A percentile compares a stretch with the other conserved stretches of the same genome.
phyloP scores from a whole-genome alignment of 345 rosid genomes.

The Corchorus capsularis region DNA sequence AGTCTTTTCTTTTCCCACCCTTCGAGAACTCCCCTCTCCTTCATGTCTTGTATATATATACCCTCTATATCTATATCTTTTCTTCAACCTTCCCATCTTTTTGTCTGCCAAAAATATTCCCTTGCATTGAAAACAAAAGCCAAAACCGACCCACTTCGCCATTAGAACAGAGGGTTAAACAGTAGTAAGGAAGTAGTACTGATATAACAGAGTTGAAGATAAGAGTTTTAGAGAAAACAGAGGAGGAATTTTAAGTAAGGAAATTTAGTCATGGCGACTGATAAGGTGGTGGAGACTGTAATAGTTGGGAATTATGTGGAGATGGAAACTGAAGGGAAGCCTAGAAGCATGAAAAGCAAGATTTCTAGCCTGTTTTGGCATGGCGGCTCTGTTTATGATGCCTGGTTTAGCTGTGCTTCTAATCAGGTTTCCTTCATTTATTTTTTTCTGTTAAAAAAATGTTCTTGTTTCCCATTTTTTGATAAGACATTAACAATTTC shows the following conservation, averaged over 20 bases:
- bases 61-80: slow-evolving; percentile 15
- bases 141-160: not conserved
- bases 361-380: slow-evolving; percentile 85
- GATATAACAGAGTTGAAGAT: not conserved
- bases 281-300: slow-evolving; percentile 87
- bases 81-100: slow-evolving; percentile 33
- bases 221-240: slow-evolving; percentile 18
- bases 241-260: not conserved
- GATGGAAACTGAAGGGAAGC: slow-evolving; percentile 84
- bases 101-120: slow-evolving; percentile 5
- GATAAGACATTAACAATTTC: not conserved
- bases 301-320: slow-evolving; percentile 89
- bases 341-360: slow-evolving; percentile 55
- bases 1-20: slow-evolving; percentile 26
- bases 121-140: not conserved
- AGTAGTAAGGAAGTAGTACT: not conserved
- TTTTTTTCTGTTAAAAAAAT: not conserved
- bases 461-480: not conserved
- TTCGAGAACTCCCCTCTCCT: slow-evolving; percentile 14
- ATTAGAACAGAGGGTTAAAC: not conserved
- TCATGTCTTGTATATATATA: slow-evolving; percentile 31
- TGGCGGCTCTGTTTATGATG: slow-evolving; percentile 96
- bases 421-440: slow-evolving; percentile 58
- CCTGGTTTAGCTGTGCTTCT: slow-evolving; percentile 99
- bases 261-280: slow-evolving; percentile 39